Evolutionary conservation across 1,284 basidiomycete species (phyloP), one percentile per base, ranked within the genome.

Genomic region (Malassezia sp.): DNA sequence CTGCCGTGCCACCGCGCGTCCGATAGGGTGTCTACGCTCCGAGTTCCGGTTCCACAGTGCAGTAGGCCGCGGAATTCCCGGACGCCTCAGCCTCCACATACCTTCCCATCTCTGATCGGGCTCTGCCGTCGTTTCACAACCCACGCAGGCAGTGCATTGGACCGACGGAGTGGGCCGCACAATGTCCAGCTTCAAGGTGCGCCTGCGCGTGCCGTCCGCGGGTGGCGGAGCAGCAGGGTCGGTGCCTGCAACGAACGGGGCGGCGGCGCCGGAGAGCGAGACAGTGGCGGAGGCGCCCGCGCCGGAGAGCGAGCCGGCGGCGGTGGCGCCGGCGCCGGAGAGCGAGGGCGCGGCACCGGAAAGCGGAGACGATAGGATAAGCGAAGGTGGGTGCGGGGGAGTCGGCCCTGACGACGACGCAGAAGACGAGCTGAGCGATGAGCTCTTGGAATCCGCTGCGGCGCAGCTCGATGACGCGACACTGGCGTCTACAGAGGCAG

Each of bases 151-250:
- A 18, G 7, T 8, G 22, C 20, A 36, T 12, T 7, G 3, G 10
- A 12, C 14, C 6, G 32, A 18, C 17, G 32, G 5, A 10, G 2
- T 7, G 2, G 34, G 11, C 20, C 30, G 20, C 22, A 12, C 17
- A 21, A 50, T 50, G 38, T 44, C 48, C 36, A 26, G 33, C 12
- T 44, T 45, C 30, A 44, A 50, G 38, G 48, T 50, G 28, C 30
- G 28, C n/a, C 38, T 44, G 33, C 48, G 48, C 32, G 43, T 50
- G 42, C 48, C 48, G 27, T 15, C 41, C 14, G 14, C 9, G 11
- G 30, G 5, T 5, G 12, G 26, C 24, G 14, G n/a, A n/a, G n/a
- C n/a, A n/a, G n/a, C n/a, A n/a, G 31, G 21, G 17, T 6, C 5
- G 15, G 4, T 17, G 18, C 18, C 17, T 23, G 37, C 15, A 15